Conservation (phyloP, 257 asterid genomes). For the Forsythia suspensa region DNA sequence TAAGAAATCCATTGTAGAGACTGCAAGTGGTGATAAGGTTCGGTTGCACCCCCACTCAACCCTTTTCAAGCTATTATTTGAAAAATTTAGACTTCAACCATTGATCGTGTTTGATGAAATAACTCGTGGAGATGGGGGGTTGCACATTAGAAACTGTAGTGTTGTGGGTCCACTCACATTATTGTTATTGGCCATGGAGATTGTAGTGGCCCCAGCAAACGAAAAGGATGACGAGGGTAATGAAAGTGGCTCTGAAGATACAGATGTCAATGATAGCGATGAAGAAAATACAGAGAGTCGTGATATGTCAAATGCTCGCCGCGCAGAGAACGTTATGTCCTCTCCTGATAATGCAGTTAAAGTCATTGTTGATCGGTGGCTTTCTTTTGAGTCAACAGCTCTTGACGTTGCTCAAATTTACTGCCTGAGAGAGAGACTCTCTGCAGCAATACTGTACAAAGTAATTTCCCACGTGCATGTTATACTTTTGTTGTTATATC, state of each 20-base stretch:
- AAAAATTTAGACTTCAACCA: constrained; percentile 36
- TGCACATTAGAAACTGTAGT: constrained; percentile 61
- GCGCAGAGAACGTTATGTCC: constrained; percentile 59
- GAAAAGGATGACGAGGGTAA: constrained; percentile 48
- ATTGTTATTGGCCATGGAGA: constrained; percentile 72
- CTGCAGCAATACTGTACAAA: constrained; percentile 69
- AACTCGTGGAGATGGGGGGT: constrained; percentile 80
- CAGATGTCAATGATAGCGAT: constrained; percentile 30
- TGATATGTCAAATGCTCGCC: constrained; percentile 24
- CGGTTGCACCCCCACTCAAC: constrained; percentile 66
- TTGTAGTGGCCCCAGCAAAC: constrained; percentile 62
- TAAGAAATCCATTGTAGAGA: constrained; percentile 50
- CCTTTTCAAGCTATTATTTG: constrained; percentile 40
- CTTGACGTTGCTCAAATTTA: constrained; percentile 91
- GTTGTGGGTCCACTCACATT: constrained; percentile 74
- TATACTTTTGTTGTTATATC: background rate
- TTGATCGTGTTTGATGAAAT: constrained; percentile 76
- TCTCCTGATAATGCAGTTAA: constrained; percentile 67
- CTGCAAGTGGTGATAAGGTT: constrained; percentile 74
- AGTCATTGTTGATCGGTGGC: constrained; percentile 77
- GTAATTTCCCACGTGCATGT: constrained; percentile 32
- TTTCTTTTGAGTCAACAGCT: constrained; percentile 67
- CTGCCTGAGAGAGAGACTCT: constrained; percentile 86
- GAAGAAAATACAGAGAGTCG: constrained; percentile 33
- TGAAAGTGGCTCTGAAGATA: constrained; percentile 43